Base-by-base conservation (phyloP, 2,329 filamentous ascomycete genomes). In the Fusarium algeriense region DNA sequence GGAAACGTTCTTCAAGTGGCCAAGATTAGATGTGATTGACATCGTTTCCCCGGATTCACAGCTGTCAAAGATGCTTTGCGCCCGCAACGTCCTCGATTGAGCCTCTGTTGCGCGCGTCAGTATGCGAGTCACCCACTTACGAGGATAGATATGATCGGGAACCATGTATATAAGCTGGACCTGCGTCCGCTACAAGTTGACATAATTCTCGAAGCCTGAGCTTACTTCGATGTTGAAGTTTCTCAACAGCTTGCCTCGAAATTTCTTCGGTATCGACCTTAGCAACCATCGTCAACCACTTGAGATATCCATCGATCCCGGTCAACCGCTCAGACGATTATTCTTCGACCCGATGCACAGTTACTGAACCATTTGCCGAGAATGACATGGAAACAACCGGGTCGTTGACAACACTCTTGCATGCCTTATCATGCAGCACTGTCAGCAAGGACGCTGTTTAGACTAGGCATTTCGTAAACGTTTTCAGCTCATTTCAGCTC, bases 81-180 rank as follows among this genome's bases (percentile, higher is more conserved):
- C 76, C 77, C 77, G 77, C 77, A 78, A 70, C 75, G 72, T 73
- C 67, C 71, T 77, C 60, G 34, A 54, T 66, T 46, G 64, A 46
- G 61, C 64, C 60, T 69, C 30, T 49, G 60, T 70, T 78, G 77
- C 77, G 75, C 77, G 77, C 77, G 77, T 78, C 65, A 62, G 48
- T 52, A 78, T 78, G 77, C 74, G 69, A 76, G 73, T 53, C 71
- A 71, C 74, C 75, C 74, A 71, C 61, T 74, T 55, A 20, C 53
- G 61, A 58, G 43, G 65, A 66, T 61, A 69, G 65, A 67, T 55
- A 66, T 63, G 61, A 61, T 66, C 46, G 32, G 30, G 26, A 20
- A 43, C 68, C 53, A 52, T 69, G 67, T 76, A 76, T 75, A 75
- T 76, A 76, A 76, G 64, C 55, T 67, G 64, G 75, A 53, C 70